Conservation (phyloP, 2,329 filamentous ascomycete species). For the Leptographium galeiforme region DNA sequence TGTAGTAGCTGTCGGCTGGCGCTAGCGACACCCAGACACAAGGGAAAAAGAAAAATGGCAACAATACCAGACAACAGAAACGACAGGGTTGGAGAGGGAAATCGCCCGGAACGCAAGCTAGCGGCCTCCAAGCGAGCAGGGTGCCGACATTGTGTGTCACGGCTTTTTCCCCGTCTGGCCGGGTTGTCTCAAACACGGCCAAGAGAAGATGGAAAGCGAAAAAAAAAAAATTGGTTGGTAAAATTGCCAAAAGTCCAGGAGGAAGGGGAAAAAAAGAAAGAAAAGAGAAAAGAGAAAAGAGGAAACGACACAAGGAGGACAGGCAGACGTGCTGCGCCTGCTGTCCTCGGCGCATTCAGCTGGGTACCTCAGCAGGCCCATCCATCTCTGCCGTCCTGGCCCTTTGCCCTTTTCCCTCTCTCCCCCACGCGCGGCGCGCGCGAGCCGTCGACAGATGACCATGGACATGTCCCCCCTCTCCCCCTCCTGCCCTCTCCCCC, state of each 20-base stretch:
- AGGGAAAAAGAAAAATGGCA: not conserved
- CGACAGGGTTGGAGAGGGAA: not conserved
- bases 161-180: not conserved
- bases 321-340: no score
- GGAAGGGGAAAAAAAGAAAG: no score
- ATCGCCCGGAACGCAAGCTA: not conserved
- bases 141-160: constrained; percentile 5
- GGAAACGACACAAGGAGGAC: no score
- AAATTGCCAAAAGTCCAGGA: not conserved
- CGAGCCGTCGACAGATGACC: no score
- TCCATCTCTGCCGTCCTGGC: no score
- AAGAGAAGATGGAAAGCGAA: not conserved
- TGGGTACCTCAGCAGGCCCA: no score
- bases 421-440: no score
- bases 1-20: not conserved
- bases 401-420: no score
- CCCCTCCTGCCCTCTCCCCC: no score
- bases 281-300: no score
- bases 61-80: not conserved
- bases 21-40: not conserved
- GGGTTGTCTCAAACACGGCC: not conserved
- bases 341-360: no score
- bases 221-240: not conserved
- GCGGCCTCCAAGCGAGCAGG: constrained; percentile 7
- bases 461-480: no score